Base-by-base conservation (phyloP, 768 basidiomycete species). In the Gautieria morchelliformis region DNA sequence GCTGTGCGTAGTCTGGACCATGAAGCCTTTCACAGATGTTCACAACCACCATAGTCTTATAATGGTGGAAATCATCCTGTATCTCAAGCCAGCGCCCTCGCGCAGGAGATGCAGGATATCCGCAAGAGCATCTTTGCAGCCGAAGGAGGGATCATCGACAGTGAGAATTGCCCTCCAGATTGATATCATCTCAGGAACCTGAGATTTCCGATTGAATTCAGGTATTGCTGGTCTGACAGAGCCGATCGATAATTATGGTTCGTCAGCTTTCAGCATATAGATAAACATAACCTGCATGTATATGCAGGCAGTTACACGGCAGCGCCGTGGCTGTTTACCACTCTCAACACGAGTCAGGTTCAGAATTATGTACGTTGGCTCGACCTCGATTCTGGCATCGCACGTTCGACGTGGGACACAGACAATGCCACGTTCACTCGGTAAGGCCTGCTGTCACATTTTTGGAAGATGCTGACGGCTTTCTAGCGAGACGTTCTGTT, bases 51-150 rank as follows among this genome's bases (percentile, higher is more conserved):
- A 5, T 45, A 82, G 83, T 74, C 74, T 0, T 87, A 89, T 63
- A 85, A 85, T 62, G 86, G 86, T 20, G 85, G 85, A 1, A 89
- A 89, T 63, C 79, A 78, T 57, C 69, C 71, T 27, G 69, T 77
- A 0, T 73, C 67, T 8, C 74, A 82, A 46, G 72, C 70, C n/a
- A 56, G 66, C 2, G 66, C 70, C 7, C 76, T 78, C 54, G 78
- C 80, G 0, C 60, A 70, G 52, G 70, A 73, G 19, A 79, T 85
- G 79, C 71, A 77, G 49, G 63, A 54, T 19, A 80, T 81, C 47
- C 79, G 83, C 12, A 70, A 78, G 48, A 64, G 73, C 1, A 83
- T 88, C 24, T 87, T 86, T 62, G 64, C 71, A 24, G 82, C 78
- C 62, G 60, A 78, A 3, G 78, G 71, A 20, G 86, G 85, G 2